These are phyloP conservation scores for Tetrapisispora phaffii DNA, from an alignment of 805 yeast genomes.

Conservation along the genomic window DNA sequence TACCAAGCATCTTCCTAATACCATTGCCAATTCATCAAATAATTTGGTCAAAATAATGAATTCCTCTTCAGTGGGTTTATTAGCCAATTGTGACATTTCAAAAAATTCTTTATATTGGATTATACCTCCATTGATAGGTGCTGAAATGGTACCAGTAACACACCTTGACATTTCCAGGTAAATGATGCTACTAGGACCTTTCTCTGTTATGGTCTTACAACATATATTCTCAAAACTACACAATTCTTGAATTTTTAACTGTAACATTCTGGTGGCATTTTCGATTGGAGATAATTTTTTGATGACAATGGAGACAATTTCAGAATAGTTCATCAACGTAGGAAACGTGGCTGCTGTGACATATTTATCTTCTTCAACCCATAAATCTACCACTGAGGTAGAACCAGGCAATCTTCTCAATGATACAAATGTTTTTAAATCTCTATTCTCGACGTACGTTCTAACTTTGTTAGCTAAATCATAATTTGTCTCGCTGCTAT, in stretches of 20 bases:
- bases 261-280: conserved; percentile 63
- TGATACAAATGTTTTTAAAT: conserved; percentile 58
- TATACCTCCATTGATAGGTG: conserved; percentile 90
- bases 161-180: conserved; percentile 61
- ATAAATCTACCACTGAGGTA: conserved; percentile 58
- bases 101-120: conserved; percentile 64
- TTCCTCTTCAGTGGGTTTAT: conserved; percentile 24
- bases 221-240: conserved; percentile 56
- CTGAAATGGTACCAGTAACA: conserved; percentile 76
- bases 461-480: conserved; percentile 46
- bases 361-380: conserved; percentile 83
- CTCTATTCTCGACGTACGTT: conserved; percentile 65
- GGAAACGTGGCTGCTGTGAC: conserved; percentile 74
- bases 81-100: conserved; percentile 31
- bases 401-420: conserved; percentile 67
- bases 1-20: conserved; percentile 53
- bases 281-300: conserved; percentile 71
- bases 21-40: conserved; percentile 54
- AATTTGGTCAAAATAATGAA: conserved; percentile 30
- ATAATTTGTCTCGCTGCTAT: conserved; percentile 36
- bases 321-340: conserved; percentile 76
- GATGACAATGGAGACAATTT: conserved; percentile 41
- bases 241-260: conserved; percentile 62
- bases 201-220: conserved; percentile 42
- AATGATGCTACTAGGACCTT: conserved; percentile 37